Base-by-base conservation (phyloP, 2,329 filamentous ascomycete genomes). In the Talaromyces sp. region DNA sequence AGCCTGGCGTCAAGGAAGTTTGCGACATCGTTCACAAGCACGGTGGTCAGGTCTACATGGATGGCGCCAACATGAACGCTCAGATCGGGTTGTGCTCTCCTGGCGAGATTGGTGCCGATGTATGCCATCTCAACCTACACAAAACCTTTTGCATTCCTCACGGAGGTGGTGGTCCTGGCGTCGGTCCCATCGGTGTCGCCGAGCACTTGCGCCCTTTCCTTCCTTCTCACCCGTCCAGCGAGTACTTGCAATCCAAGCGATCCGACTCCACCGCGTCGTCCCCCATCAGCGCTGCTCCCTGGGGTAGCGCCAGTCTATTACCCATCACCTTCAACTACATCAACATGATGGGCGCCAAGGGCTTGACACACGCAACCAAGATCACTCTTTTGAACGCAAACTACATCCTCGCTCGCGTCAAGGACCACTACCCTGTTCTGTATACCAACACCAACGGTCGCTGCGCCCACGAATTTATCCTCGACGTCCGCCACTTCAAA, bases 61-160 rank as follows among this genome's bases (percentile, higher is more conserved):
- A 98, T 74, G 93, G 93, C 55, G 93, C 93, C 67, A 98, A 98
- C 81, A 95, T 97, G 92, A 98, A 97, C 73, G 93, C 93, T 18
- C 93, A 98, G 77, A 97, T 98, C 67, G 93, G 93, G 12, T 84
- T 98, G 11, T 96, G 92, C 81, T 96, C 92, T 0, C 93, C 93
- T 1, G 93, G 93, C 42, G 92, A 96, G 75, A 96, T 98, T 68
- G 93, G 93, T 21, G 93, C 93, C 33, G 93, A 98, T 74, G 93
- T 97, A 42, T 98, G 93, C 84, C 93, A 97, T 80, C 83, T 98
- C 64, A 98, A 98, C 78, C 84, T 98, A 46, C 93, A 98, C 86
- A 98, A 98, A 85, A 98, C 93, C 2, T 98, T 98, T 83, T 98
- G 93, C 75, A 98, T 98, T 71, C 93, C 93, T 54, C 93, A 98